Evolutionary conservation across 345 rosid genomes (phyloP).

Genomic region (Hibiscus tridactylites): DNA sequence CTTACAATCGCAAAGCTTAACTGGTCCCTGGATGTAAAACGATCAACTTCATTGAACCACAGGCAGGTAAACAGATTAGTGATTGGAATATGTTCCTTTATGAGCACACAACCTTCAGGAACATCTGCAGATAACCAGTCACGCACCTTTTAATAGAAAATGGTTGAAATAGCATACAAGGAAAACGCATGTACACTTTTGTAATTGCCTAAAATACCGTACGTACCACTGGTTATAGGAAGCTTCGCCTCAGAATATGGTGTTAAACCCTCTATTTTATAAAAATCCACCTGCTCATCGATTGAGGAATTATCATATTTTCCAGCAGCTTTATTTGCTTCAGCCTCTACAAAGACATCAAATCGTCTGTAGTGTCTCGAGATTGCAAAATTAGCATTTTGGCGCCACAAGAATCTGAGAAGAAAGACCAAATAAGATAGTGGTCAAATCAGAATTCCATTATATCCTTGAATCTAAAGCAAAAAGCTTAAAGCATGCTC

Average conservation of each 20-base stretch:
- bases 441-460: background rate
- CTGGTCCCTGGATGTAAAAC: constrained; percentile 88
- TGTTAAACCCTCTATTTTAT: constrained; percentile 69
- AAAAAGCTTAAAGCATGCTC: background rate
- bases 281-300: constrained; percentile 70
- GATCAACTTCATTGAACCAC: constrained; percentile 94
- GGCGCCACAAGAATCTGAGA: constrained; percentile 69
- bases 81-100: constrained; percentile 73
- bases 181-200: background rate
- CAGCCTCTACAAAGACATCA: constrained; percentile 83
- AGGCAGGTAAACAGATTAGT: constrained; percentile 74
- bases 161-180: background rate
- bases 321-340: constrained; percentile 88
- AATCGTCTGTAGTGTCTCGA: constrained; percentile 82
- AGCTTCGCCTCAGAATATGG: constrained; percentile 71
- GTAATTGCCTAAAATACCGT: background rate
- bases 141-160: background rate
- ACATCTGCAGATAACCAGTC: constrained; percentile 51
- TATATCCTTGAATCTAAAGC: background rate
- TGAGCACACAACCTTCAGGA: constrained; percentile 87
- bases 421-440: background rate
- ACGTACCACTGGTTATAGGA: constrained; percentile 81
- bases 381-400: constrained; percentile 68
- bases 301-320: constrained; percentile 75
- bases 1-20: constrained; percentile 75